Evolutionary conservation across 345 rosid genomes (phyloP).

Genomic region (Sisymbrium altissimum): DNA sequence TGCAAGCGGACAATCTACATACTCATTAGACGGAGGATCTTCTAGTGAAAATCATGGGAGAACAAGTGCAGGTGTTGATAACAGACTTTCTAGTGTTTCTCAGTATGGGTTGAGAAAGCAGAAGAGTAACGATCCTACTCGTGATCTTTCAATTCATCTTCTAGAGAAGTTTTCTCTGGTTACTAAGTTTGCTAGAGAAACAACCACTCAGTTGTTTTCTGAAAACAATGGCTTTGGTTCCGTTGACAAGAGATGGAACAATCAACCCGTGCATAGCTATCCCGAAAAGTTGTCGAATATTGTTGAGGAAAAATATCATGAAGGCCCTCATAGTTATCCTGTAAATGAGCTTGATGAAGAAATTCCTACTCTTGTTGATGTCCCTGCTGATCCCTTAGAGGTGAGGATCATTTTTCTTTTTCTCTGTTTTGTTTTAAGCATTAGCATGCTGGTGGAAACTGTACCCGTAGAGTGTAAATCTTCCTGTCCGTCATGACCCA

Average conservation of each 20-base stretch:
- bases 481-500: neutral
- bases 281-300: slow-evolving; percentile 39
- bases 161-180: slow-evolving; percentile 93
- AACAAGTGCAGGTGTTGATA: slow-evolving; percentile 34
- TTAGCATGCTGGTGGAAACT: neutral
- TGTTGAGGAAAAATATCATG: slow-evolving; percentile 41
- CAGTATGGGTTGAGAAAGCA: slow-evolving; percentile 55
- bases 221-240: slow-evolving; percentile 65
- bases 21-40: slow-evolving; percentile 43
- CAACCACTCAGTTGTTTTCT: slow-evolving; percentile 81
- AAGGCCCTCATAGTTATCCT: slow-evolving; percentile 31
- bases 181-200: slow-evolving; percentile 90
- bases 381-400: slow-evolving; percentile 80
- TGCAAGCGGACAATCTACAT: slow-evolving; percentile 51
- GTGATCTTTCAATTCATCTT: slow-evolving; percentile 84
- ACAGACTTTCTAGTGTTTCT: slow-evolving; percentile 39
- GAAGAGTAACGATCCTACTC: slow-evolving; percentile 78
- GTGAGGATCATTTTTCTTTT: slow-evolving; percentile 35
- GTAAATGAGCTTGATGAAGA: slow-evolving; percentile 27
- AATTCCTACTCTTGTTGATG: slow-evolving; percentile 21
- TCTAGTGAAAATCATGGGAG: slow-evolving; percentile 45
- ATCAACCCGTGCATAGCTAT: slow-evolving; percentile 40
- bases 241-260: slow-evolving; percentile 50
- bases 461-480: neutral
- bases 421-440: slow-evolving; percentile 1